Evolutionary conservation across 2,329 filamentous ascomycete species (phyloP), one percentile per base, ranked within the genome.

Genomic region (Trichoderma pleuroti): DNA sequence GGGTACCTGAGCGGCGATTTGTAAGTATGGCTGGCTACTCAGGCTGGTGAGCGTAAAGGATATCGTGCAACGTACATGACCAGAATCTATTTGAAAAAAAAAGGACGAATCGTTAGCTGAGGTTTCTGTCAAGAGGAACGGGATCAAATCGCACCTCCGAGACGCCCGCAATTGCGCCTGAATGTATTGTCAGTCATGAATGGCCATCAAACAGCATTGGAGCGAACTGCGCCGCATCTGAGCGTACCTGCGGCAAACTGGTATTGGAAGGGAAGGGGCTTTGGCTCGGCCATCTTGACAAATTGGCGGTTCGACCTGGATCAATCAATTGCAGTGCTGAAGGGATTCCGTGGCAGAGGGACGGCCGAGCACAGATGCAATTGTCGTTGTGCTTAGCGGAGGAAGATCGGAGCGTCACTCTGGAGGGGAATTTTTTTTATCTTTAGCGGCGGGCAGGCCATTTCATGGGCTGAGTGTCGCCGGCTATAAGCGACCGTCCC

Each of bases 101-200:
- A 24, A 39, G 34, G 16, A 26, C 8, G 28, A 14, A 32, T 49
- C 52, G 71, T 63, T 14, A 56, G 30, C 57, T 56, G 21, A 70
- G 62, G 24, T 24, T 32, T 28, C 18, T 21, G 46, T 21, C 18
- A 12, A 57, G 34, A 8, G 9, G 4, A n/a, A n/a, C 12, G 34
- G 59, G 24, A 7, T 56, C 36, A 24, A 11, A 52, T 34, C 70
- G 83, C 86, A 94, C 94, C 89, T 99, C 96, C 77, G 95, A 98
- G 75, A 99, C 94, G 86, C 96, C 96, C 79, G 96, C 96, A 80
- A 99, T 92, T 80, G 96, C 96, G 85, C 92, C 91, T 93, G 70
- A 60, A 61, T 26, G 16, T 21, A 26, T 16, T 54, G 72, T 74
- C 46, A 76, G 74, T 39, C 34, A 39, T 24, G 8, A 9, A 61